Percentiles rank a stretch among this genome's conserved stretches.
phyloP scores from a whole-genome alignment of 1,284 basidiomycete species.

The Paramarasmius palmivorus region DNA sequence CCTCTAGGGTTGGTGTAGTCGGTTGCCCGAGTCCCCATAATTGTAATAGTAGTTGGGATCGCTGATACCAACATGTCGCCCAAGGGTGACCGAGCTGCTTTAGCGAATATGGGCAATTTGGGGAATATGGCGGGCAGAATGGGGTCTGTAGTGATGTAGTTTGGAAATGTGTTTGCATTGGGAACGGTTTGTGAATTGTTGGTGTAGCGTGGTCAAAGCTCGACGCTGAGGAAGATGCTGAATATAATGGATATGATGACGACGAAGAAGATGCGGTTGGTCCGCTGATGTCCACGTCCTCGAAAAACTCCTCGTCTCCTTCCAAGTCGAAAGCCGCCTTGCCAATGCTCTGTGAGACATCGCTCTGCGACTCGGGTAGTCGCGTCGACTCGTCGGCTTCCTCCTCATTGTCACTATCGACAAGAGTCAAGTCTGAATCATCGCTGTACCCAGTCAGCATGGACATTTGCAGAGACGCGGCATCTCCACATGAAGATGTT shows the following conservation, averaged over 20 bases:
- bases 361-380: conserved; percentile 9
- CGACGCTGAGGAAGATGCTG: not conserved
- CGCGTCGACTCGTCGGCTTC: conserved; percentile 22
- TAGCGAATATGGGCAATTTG: conserved; percentile 3
- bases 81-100: conserved; percentile 21
- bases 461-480: conserved; percentile 26
- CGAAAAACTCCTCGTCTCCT: conserved; percentile 3
- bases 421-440: conserved; percentile 47
- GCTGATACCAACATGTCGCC: conserved; percentile 35
- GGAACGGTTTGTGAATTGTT: not conserved
- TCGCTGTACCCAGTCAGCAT: conserved; percentile 37
- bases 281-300: conserved; percentile 1
- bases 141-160: not conserved
- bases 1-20: not conserved
- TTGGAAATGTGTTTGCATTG: not conserved
- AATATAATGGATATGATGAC: not conserved
- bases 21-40: not conserved
- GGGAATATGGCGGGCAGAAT: conserved; percentile 1
- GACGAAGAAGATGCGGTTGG: not conserved
- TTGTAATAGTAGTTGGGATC: conserved; percentile 33
- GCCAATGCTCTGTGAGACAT: conserved; percentile 4
- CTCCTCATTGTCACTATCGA: conserved; percentile 41
- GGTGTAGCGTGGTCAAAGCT: not conserved
- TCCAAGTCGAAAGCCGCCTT: conserved; percentile 4
- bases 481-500: conserved; percentile 20